Evolutionary conservation across 805 yeast species (phyloP).

Genomic region (Scheffersomyces coipomensis): DNA sequence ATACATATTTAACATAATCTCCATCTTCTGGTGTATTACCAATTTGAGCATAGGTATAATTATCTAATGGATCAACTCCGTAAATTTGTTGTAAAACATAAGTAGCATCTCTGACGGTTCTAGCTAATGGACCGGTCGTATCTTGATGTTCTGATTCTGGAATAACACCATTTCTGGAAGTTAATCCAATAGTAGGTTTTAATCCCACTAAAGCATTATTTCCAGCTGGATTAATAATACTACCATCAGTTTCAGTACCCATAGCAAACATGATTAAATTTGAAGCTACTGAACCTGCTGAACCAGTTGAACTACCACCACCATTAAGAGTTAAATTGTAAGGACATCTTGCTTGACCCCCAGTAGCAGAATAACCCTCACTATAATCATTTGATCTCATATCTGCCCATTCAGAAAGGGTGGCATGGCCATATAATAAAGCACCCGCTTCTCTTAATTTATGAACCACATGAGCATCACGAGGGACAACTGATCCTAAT

Average conservation of each 20-base stretch:
- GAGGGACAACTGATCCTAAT: conserved; percentile 22
- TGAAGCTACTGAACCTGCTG: conserved; percentile 23
- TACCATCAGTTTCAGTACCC: conserved; percentile 27
- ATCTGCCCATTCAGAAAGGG: conserved; percentile 28
- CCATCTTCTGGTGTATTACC: conserved; percentile 25
- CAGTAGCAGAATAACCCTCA: conserved; percentile 25
- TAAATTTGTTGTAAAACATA: conserved; percentile 25
- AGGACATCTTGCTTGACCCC: conserved; percentile 24
- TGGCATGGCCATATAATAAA: conserved; percentile 22
- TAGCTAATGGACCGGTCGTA: conserved; percentile 21
- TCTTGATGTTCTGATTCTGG: conserved; percentile 28
- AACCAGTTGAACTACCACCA: conserved; percentile 26
- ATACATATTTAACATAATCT: conserved; percentile 18
- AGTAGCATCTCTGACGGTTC: conserved; percentile 23
- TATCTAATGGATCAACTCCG: conserved; percentile 16
- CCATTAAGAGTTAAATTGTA: conserved; percentile 21
- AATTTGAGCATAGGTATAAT: conserved; percentile 19
- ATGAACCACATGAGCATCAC: conserved; percentile 23
- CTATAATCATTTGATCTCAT: conserved; percentile 21
- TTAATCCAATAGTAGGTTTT: conserved; percentile 25
- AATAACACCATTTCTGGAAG: conserved; percentile 22
- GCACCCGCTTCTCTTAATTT: conserved; percentile 25
- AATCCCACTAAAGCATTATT: conserved; percentile 23
- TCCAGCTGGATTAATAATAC: conserved; percentile 23
- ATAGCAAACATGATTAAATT: conserved; percentile 23